Conservation (phyloP, 139 green algal genomes). For the Micractinium conductrix region DNA sequence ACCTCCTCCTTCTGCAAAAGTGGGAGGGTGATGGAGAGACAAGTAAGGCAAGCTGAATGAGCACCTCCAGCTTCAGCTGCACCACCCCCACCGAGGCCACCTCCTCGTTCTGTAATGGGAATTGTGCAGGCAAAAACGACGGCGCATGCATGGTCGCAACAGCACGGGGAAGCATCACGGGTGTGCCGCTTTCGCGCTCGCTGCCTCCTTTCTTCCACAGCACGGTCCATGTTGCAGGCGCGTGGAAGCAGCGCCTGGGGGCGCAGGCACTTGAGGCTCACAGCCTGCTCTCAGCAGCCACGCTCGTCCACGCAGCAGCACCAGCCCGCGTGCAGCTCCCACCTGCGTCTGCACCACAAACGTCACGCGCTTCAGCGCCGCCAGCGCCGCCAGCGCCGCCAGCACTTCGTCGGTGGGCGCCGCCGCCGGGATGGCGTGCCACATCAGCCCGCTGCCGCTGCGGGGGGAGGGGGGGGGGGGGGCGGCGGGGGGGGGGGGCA, state of each 20-base stretch:
- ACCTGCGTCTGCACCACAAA: constrained; percentile 26
- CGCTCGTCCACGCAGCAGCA: too few relatives aligned
- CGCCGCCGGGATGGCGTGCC: neutral
- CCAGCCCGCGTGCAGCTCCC: neutral
- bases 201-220: neutral
- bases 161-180: too few relatives aligned
- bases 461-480: neutral
- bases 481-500: too few relatives aligned
- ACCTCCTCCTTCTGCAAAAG: neutral
- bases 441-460: constrained; percentile 24
- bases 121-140: too few relatives aligned
- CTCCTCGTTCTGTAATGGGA: neutral
- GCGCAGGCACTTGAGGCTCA: too few relatives aligned
- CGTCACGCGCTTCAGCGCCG: neutral
- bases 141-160: too few relatives aligned
- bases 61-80: neutral
- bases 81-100: neutral
- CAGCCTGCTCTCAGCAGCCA: too few relatives aligned
- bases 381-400: neutral
- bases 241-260: too few relatives aligned
- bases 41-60: neutral
- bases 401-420: neutral
- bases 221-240: too few relatives aligned
- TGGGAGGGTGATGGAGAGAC: neutral
- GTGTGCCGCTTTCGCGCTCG: too few relatives aligned